Percentiles rank a stretch among this genome's conserved stretches.
Evolutionary conservation across 306 rosid species (phyloP).

Genomic region (Trifolium pratense): DNA sequence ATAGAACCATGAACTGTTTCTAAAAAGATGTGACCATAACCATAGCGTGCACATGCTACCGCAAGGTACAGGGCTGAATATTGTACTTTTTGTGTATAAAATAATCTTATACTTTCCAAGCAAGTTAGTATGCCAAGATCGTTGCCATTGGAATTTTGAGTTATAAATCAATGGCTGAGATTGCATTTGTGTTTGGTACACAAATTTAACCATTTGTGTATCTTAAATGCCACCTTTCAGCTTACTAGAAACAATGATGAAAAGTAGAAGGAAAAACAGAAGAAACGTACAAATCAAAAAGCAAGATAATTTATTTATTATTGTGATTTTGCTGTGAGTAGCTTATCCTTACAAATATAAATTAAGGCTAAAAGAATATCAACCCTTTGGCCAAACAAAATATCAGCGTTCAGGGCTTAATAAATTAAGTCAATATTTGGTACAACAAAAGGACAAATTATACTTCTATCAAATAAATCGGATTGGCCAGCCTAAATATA

Average conservation of each 20-base stretch:
- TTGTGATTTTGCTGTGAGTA: neutral
- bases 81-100: too few species aligned
- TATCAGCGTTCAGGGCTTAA: slow-evolving; percentile 8
- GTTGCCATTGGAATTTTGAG: too few species aligned
- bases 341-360: slow-evolving; percentile 12
- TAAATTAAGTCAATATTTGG: neutral
- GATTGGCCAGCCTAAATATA: slow-evolving; percentile 37
- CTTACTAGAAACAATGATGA: neutral
- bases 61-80: too few species aligned
- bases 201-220: too few species aligned
- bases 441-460: neutral
- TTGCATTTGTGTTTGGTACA: too few species aligned
- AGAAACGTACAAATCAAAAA: neutral
- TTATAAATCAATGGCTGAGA: too few species aligned
- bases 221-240: too few species aligned
- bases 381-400: slow-evolving; percentile 19
- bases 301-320: neutral
- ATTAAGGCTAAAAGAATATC: slow-evolving; percentile 27
- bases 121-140: too few species aligned
- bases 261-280: neutral
- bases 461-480: slow-evolving; percentile 25
- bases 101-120: too few species aligned
- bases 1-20: too few species aligned
- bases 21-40: too few species aligned
- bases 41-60: too few species aligned